Evolutionary conservation across 2,329 filamentous ascomycete genomes (phyloP), one percentile per base, ranked within the genome.

Genomic region (Nannizziopsis barbatae): DNA sequence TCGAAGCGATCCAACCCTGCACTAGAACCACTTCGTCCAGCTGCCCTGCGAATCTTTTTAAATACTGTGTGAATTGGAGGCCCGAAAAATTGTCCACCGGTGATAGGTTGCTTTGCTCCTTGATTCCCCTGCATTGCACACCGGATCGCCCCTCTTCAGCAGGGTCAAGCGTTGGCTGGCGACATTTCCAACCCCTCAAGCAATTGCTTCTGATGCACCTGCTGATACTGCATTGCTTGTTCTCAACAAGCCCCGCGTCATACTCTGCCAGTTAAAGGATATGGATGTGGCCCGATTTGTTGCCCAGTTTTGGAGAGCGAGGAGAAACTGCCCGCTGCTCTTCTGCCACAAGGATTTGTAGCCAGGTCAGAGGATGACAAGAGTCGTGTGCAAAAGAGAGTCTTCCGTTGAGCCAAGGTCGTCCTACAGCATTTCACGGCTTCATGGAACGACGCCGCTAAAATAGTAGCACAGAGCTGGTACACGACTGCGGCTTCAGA

Each of bases 51-150:
- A 42, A 27, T 17, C 38, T 22, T 9, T 12, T 43, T 12, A 18
- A 43, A n/a, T 27, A 31, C n/a, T 45, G n/a, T 11, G 32, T 18
- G 14, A 15, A 11, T 11, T 5, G 11, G 15, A 4, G 44, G 35
- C 44, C 15, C 44, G 22, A 11, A 27, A 32, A 39, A 15, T 40
- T 5, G 11, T 14, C 31, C 22, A 30, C 10, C 10, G 10, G 11
- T 46, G 44, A 33, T 39, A 20, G 36, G 44, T 46, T 14, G 44
- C 44, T 46, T 33, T 30, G 22, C 12, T 14, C 11, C 11, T 14
- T 36, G 20, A 18, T 22, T n/a, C 22, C 18, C 45, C 38, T 36
- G 22, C 37, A 8, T 17, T 41, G 6, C 33, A 11, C 33, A 18
- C 35, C 32, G 36, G 35, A 18, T 33, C 20, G 9, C 12, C 22